Base-by-base conservation (phyloP, 202 grass and related monocot species). In the Bolboschoenoplectus hybrid region DNA sequence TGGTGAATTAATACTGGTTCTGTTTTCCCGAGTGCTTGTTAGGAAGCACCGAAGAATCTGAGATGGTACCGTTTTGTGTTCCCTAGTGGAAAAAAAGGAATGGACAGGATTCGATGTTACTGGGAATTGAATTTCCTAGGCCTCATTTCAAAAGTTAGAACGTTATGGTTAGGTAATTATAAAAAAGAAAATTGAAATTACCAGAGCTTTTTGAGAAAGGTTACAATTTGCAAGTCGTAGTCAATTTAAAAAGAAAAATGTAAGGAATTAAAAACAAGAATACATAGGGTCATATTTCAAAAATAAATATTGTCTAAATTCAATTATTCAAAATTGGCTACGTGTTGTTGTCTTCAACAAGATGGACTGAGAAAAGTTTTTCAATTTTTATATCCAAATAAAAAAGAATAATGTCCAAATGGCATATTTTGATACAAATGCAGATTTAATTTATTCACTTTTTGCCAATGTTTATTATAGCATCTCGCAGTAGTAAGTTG, bases 1-100 rank as follows among this genome's bases (percentile, higher is more conserved):
- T 65, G 79, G 32, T 14, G 7, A 81, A 35, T 61, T 61, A 71
- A 9, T 63, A 57, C 8, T 61, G 76, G 52, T 58, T 81, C 17
- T n/a, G 38, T 51, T 10, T 51, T 10, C 26, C 74, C 38, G 26
- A 80, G 9, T 58, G 32, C n/a, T 63, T 81, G n/a, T 14, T 63
- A 63, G 16, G 11, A 63, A 46, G 35, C 14, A 41, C 14, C 38
- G 5, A 19, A 34, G 26, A 26, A 26, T 26, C 26, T 26, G 26
- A 26, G 26, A 63, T 81, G 35, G 8, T 20, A 63, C n/a, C 12
- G 20, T 79, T 53, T 5, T 53, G 49, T 50, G 35, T 49, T 14
- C 12, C 53, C 35, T 6, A 1, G 38, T 32, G 0, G 26, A 26
- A 26, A 26, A 81, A 63, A 81, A 41, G n/a, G 63, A 63, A 52